phyloP scores from a whole-genome alignment of 2,329 filamentous ascomycete species.

The Xenosphaeropsis pyriputrescens region DNA sequence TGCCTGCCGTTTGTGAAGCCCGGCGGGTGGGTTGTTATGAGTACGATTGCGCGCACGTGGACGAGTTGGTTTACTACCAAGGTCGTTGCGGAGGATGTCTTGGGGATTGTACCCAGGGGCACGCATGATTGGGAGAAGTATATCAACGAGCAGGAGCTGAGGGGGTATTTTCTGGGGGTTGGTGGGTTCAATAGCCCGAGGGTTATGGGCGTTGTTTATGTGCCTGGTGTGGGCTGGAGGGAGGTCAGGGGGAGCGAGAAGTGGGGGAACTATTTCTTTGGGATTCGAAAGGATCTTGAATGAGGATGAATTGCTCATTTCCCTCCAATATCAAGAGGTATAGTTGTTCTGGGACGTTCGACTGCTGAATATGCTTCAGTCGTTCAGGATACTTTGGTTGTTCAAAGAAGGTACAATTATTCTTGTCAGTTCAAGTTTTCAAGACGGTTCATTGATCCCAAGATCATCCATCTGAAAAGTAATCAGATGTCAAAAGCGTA shows the following conservation, averaged over 20 bases:
- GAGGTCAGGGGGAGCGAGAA: conserved; percentile 68
- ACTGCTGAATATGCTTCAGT: too few relatives aligned
- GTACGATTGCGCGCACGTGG: conserved; percentile 84
- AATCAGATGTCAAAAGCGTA: too few relatives aligned
- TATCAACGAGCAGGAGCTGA: conserved; percentile 71
- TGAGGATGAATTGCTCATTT: too few relatives aligned
- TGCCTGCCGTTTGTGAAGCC: conserved; percentile 68
- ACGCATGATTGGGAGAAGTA: conserved; percentile 98
- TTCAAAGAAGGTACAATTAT: too few relatives aligned
- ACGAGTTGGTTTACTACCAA: conserved; percentile 88
- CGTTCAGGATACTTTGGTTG: too few relatives aligned
- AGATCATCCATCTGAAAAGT: too few relatives aligned
- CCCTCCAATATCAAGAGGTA: too few relatives aligned
- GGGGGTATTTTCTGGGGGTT: conserved; percentile 34
- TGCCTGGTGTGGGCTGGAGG: conserved; percentile 84
- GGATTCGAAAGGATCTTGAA: conserved; percentile 40
- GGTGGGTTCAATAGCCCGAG: conserved; percentile 43
- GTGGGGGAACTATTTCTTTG: conserved; percentile 95
- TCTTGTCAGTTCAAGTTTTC: too few relatives aligned
- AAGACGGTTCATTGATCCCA: too few relatives aligned
- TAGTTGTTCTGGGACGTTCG: too few relatives aligned
- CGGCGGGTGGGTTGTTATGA: conserved; percentile 84
- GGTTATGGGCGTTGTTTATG: conserved; percentile 74
- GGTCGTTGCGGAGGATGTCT: conserved; percentile 73
- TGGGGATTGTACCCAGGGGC: conserved; percentile 77